Evolutionary conservation across 2,329 filamentous ascomycete genomes (phyloP), one percentile per base, ranked within the genome.

Genomic region (Fusarium compactum): DNA sequence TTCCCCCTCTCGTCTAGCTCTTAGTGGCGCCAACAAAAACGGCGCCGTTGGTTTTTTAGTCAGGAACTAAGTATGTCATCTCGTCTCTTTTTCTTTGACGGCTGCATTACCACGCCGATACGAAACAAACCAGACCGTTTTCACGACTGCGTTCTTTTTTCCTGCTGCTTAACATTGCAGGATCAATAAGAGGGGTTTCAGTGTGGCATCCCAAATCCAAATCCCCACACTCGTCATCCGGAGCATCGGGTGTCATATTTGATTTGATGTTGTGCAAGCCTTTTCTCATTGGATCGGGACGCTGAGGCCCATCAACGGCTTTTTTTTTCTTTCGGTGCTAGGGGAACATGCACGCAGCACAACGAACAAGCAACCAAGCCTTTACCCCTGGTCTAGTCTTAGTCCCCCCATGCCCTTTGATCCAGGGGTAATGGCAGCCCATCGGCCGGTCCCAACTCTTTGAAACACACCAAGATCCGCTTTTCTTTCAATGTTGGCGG

Each of bases 381-480:
- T 56, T 59, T 58, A 52, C 51, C 65, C 67, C 67, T 70, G 63
- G 58, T 54, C 55, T 57, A 70, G 67, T 30, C 46, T 22, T 29
- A 38, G 41, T 44, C 34, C 34, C 32, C 34, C 34, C 34, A 38
- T n/a, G 34, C 64, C 67, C 60, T 55, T 67, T 55, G 47, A 69
- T 55, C 51, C 20, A 53, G 22, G 24, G 34, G 34, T 38, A 38
- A 38, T 15, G 22, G 27, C 18, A 34, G 18, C 38, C 34, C 54
- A 53, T 70, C 67, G 58, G 54, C 34, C 34, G 47, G 44, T 50
- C 43, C 60, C 59, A 58, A 32, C 51, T 40, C 52, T 58, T 65
- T 71, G 68, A 69, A 70, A 71, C 68, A 58, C 32, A 20, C 27
- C 34, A 38, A 43, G 50, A 47, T 68, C 63, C 62, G 58, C 53